Base-by-base conservation (phyloP, 1,284 basidiomycete genomes). In the Salmacisia buchloeana region DNA sequence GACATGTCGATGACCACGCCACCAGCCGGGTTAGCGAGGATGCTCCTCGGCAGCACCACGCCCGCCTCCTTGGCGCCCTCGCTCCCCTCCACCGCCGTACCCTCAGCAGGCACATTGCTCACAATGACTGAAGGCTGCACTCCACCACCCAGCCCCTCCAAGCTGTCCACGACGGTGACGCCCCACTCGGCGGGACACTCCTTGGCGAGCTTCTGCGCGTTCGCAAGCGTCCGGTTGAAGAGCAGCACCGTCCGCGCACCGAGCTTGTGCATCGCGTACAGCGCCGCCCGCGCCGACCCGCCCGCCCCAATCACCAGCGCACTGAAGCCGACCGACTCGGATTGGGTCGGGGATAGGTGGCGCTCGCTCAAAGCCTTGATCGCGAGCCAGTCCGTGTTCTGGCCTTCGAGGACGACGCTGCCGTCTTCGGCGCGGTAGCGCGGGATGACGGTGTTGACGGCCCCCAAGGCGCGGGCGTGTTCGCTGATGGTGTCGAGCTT, bases 1-100 rank as follows among this genome's bases (percentile, higher is more conserved):
- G 71, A 71, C 77, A 79, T 79, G 61, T 79, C 77, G 61, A 79
- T 70, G 13, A 69, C 76, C 7, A 79, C 76, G n/a, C 77, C 77
- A 15, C 75, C 75, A 0, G 59, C 49, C 0, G 67, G 62, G 57
- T 68, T 64, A 3, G 63, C 29, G 3, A 79, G 66, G 3, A 79
- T 67, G 4, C 39, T 35, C 3, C 46, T 27, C 3, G 76, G 70
- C 9, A 78, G 65, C 27, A 73, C 61, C 59, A 79, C 72, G 23
- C 69, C 73, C 15, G 65, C 65, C 7, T 57, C 62, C 23, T 39
- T 49, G 34, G 58, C 58, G 9, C 38, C 56, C 18, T 25, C 57
- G 27, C 58, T 58, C 6, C 41, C 49, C 33, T 58, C 57, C 18
- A 79, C 60, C 7, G 66, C 67, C 1, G 70, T 67, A 10, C 71